These are phyloP conservation scores for Zygosaccharomyces sapae DNA, from an alignment of 1,139 yeast species.

Conservation along the genomic window DNA sequence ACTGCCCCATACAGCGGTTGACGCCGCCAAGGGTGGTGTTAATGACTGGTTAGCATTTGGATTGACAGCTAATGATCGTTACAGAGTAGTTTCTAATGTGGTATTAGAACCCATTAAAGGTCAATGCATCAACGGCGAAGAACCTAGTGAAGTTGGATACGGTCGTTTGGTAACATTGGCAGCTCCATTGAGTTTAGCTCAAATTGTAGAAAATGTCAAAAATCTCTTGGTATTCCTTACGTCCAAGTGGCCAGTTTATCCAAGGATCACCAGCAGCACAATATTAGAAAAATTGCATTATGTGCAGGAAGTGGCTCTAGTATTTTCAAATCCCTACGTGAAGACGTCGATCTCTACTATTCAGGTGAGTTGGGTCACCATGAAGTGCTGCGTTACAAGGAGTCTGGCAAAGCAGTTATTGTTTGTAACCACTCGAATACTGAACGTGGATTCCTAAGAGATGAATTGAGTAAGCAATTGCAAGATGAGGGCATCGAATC, in stretches of 20 bases:
- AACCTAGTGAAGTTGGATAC: constrained; percentile 61
- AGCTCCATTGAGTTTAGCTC: constrained; percentile 42
- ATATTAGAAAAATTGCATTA: constrained; percentile 58
- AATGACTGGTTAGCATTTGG: constrained; percentile 84
- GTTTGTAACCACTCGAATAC: constrained; percentile 88
- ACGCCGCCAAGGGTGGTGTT: constrained; percentile 87
- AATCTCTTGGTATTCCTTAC: constrained; percentile 47
- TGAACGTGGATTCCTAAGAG: constrained; percentile 75
- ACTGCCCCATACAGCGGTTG: constrained; percentile 97
- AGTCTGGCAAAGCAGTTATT: constrained; percentile 68
- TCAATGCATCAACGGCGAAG: constrained; percentile 22
- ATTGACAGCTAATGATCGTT: constrained; percentile 38
- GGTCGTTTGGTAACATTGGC: constrained; percentile 65
- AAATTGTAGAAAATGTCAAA: constrained; percentile 55
- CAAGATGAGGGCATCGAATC: constrained; percentile 40
- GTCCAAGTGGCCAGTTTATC: constrained; percentile 62
- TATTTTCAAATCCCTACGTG: constrained; percentile 38
- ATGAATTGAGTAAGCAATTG: constrained; percentile 48
- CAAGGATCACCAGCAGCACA: constrained; percentile 32
- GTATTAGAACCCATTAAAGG: constrained; percentile 39
- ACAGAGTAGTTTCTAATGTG: constrained; percentile 23
- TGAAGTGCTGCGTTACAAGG: constrained; percentile 69
- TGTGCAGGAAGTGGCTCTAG: constrained; percentile 97
- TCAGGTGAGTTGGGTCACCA: constrained; percentile 97
- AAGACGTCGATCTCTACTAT: constrained; percentile 65